A percentile compares a stretch with the other conserved stretches of the same genome.
Conservation (phyloP, 2,329 filamentous ascomycete genomes). For the Verticillium nubilum region DNA sequence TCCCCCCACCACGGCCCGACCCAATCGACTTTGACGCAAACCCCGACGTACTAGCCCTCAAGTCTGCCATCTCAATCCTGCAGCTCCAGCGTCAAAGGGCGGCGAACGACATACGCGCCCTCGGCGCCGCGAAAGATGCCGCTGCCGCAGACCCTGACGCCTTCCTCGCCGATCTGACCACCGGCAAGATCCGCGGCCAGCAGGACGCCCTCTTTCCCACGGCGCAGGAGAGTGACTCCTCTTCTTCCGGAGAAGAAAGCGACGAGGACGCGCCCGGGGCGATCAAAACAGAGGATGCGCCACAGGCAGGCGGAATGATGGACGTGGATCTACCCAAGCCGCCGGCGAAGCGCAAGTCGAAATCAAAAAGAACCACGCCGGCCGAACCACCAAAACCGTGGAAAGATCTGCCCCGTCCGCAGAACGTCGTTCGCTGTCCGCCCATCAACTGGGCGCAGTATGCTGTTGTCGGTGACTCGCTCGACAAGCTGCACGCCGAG, state of each 20-base stretch:
- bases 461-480: slow-evolving; percentile 75
- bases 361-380: not conserved
- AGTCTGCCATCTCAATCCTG: slow-evolving; percentile 78
- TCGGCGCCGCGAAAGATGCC: slow-evolving; percentile 64
- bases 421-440: slow-evolving; percentile 79
- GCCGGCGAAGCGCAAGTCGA: slow-evolving; percentile 6
- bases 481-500: slow-evolving; percentile 80
- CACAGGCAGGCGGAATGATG: not conserved
- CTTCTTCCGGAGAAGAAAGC: slow-evolving; percentile 16
- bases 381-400: slow-evolving; percentile 34
- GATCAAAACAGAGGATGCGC: not conserved
- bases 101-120: slow-evolving; percentile 63
- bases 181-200: slow-evolving; percentile 50
- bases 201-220: slow-evolving; percentile 21
- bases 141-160: slow-evolving; percentile 66
- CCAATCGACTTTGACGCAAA: slow-evolving; percentile 60
- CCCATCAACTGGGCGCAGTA: slow-evolving; percentile 95
- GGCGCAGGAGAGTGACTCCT: slow-evolving; percentile 16
- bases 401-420: slow-evolving; percentile 65
- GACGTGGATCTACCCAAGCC: not conserved
- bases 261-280: slow-evolving; percentile 20
- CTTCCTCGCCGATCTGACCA: slow-evolving; percentile 64
- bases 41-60: slow-evolving; percentile 81
- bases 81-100: slow-evolving; percentile 81
- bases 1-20: slow-evolving; percentile 41